Base-by-base conservation (phyloP, 1,284 basidiomycete species). In the Moesziomyces antarcticus region DNA sequence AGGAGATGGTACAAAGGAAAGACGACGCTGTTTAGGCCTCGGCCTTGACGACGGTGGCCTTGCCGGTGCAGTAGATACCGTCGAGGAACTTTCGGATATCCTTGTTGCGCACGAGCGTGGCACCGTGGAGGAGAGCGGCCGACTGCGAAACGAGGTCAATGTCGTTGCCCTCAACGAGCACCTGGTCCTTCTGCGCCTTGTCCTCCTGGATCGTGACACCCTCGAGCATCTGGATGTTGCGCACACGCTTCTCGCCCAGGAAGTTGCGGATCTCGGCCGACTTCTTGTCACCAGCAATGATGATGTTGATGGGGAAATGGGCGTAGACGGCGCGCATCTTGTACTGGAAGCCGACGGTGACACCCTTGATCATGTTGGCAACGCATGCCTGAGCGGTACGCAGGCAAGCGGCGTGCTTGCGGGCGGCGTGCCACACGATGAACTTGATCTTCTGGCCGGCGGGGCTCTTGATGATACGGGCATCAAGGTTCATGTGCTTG, bases 261-360 rank as follows among this genome's bases (percentile, higher is more conserved):
- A 98, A 99, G 88, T 99, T 99, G 83, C 97, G 91, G 87, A 99
- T 99, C 87, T 99, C 96, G 66, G 97, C 86, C 56, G 90, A 88
- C 58, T 85, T 85, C 63, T 93, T 93, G 80, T 87, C 87, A 46
- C 92, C 91, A 85, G 92, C 91, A 84, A 98, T 94, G 86, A 99
- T 98, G 85, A 93, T 92, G 89, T 99, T 99, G 89, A 99, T 97
- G 77, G 97, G 97, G 89, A 99, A 99, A 89, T 99, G 97, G 84
- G 97, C 97, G 85, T 99, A 99, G 65, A 99, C 97, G 41, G 95
- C 80, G 56, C 85, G 79, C 83, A 85, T 84, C 91, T 99, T 99
- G 91, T 99, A 99, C 84, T 91, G 91, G 91, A 98, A 99, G 74
- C 96, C 97, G 91, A 94, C 93, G 57, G 94, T 98, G 35, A 81